A percentile compares a stretch with the other conserved stretches of the same genome.
Evolutionary conservation across 768 basidiomycete genomes (phyloP).

Genomic region (Leccinum rimulosum): DNA sequence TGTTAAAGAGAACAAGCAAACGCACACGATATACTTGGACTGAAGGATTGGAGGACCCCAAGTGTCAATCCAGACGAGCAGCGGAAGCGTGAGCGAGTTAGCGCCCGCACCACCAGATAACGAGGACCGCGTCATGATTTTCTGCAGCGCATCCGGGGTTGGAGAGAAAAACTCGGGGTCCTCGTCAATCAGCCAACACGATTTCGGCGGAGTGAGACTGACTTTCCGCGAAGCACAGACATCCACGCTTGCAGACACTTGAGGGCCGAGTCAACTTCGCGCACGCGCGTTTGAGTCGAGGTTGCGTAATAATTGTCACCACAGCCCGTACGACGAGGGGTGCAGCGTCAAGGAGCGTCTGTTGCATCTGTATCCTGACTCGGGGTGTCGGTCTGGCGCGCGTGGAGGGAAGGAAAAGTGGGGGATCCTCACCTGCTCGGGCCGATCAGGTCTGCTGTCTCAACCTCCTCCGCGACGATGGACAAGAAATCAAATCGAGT

Average conservation of each 20-base stretch:
- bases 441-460: conserved; percentile 70
- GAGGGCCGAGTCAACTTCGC: conserved; percentile 66
- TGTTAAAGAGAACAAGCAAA: conserved; percentile 1
- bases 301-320: conserved; percentile 49
- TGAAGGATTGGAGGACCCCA: conserved; percentile 49
- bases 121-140: conserved; percentile 73
- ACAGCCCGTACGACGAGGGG: conserved; percentile 73
- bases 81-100: conserved; percentile 76
- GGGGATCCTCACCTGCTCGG: conserved; percentile 59
- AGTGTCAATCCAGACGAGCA: conserved; percentile 73
- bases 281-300: conserved; percentile 27
- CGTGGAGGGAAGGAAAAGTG: not conserved
- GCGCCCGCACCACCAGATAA: conserved; percentile 68
- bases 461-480: conserved; percentile 83
- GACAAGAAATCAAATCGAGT: conserved; percentile 80
- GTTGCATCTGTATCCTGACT: conserved; percentile 28
- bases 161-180: conserved; percentile 58
- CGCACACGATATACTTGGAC: conserved; percentile 35
- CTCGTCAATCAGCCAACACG: not conserved
- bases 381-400: no score
- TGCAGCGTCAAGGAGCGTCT: conserved; percentile 63
- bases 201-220: conserved; percentile 20
- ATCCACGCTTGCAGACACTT: conserved; percentile 87
- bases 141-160: conserved; percentile 70
- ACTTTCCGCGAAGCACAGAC: conserved; percentile 65